These are phyloP conservation scores for Hymenotorrendiella dingleyae DNA, from an alignment of 2,329 filamentous ascomycete species.

Conservation along the genomic window DNA sequence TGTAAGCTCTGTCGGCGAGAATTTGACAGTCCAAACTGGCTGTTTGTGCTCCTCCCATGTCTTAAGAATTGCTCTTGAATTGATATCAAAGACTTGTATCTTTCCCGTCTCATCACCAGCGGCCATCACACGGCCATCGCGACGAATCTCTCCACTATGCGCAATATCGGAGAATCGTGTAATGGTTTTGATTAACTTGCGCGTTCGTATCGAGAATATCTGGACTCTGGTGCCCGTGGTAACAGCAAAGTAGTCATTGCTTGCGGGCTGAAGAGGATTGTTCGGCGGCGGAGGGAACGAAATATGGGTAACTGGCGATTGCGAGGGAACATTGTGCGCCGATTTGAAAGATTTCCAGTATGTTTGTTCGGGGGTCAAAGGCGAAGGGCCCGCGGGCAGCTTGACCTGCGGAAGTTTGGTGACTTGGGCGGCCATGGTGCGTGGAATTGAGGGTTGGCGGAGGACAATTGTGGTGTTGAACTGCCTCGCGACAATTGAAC, in stretches of 20 bases:
- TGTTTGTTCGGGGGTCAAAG: conserved; percentile 82
- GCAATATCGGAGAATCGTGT: conserved; percentile 89
- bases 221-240: conserved; percentile 93
- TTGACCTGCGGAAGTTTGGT: conserved; percentile 50
- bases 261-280: conserved; percentile 37
- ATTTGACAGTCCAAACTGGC: conserved; percentile 86
- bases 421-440: conserved; percentile 28
- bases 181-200: conserved; percentile 90
- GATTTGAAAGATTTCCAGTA: conserved; percentile 98
- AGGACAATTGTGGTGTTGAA: conserved; percentile 8
- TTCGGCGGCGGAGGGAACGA: conserved; percentile 54
- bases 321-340: conserved; percentile 82
- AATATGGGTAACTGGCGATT: conserved; percentile 87
- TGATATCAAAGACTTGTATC: conserved; percentile 92
- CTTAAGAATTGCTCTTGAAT: conserved; percentile 83
- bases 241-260: conserved; percentile 75
- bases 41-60: conserved; percentile 95
- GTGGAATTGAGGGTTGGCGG: neutral
- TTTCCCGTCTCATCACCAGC: conserved; percentile 88
- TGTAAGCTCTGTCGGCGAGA: conserved; percentile 84
- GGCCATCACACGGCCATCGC: conserved; percentile 82
- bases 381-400: conserved; percentile 73
- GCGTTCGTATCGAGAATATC: conserved; percentile 85
- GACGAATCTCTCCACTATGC: conserved; percentile 80
- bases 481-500: too few relatives aligned